Percentiles rank a stretch among this genome's conserved stretches.
Conservation (phyloP, 495 filamentous ascomycete species). For the Xylona heveae region DNA sequence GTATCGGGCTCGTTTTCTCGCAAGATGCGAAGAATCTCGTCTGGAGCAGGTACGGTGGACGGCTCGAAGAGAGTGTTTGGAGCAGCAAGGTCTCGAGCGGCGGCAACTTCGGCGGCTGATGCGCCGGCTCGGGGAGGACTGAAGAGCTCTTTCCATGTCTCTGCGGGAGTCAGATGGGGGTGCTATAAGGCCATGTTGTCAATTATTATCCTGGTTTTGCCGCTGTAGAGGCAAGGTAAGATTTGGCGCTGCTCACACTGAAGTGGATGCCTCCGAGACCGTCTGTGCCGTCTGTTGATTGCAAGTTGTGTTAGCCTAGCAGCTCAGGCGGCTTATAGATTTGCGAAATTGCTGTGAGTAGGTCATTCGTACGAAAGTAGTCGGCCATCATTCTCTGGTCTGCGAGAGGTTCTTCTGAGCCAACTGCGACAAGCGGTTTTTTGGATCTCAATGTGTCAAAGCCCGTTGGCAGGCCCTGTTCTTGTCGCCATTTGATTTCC, state of each 20-base stretch:
- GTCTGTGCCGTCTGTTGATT: constrained; percentile 75
- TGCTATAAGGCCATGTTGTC: constrained; percentile 30
- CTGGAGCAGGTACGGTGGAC: constrained; percentile 46
- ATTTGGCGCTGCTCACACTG: constrained; percentile 28
- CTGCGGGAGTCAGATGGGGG: constrained; percentile 61
- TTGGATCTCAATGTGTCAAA: constrained; percentile 44
- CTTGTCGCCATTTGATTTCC: constrained; percentile 65
- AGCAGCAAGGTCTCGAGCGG: constrained; percentile 12
- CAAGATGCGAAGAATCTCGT: constrained; percentile 69
- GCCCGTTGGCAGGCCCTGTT: constrained; percentile 37
- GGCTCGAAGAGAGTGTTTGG: constrained; percentile 41
- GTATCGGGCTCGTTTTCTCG: constrained; percentile 58
- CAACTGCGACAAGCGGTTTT: constrained; percentile 71
- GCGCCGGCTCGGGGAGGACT: constrained; percentile 21
- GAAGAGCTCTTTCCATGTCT: constrained; percentile 77
- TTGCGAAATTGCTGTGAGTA: too few relatives aligned
- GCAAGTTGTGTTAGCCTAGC: too few relatives aligned
- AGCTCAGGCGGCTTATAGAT: too few relatives aligned
- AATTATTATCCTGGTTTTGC: too few relatives aligned
- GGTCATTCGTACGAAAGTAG: constrained; percentile 83
- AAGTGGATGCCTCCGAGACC: constrained; percentile 81
- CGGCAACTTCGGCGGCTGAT: constrained; percentile 13
- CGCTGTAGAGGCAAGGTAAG: not conserved
- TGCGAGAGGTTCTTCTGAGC: constrained; percentile 65
- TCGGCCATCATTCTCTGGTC: constrained; percentile 70